These are phyloP conservation scores for Chlorella sp. DNA, from an alignment of 139 green algal genomes.

Conservation along the genomic window DNA sequence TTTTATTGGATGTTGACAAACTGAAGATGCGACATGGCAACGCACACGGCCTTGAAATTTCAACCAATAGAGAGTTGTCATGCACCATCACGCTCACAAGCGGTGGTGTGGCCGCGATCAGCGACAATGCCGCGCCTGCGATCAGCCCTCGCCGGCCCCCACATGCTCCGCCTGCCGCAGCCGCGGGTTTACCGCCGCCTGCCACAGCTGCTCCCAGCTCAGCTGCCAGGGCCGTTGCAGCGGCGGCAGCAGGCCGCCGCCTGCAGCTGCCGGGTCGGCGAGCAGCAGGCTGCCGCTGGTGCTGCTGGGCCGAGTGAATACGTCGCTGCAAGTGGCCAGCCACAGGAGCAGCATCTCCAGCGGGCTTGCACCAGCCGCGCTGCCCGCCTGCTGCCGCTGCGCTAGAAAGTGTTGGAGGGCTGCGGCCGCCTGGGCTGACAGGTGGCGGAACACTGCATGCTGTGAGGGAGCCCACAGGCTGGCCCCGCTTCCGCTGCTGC, in stretches of 20 bases:
- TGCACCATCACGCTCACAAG: too few relatives aligned
- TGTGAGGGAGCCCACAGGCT: not conserved
- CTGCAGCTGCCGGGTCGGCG: not conserved
- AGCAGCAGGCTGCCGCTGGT: slow-evolving; percentile 51
- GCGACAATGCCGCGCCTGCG: too few relatives aligned
- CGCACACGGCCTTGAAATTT: too few relatives aligned
- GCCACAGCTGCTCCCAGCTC: slow-evolving; percentile 18
- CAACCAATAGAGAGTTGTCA: too few relatives aligned
- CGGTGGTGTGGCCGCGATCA: too few relatives aligned
- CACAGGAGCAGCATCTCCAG: slow-evolving; percentile 71
- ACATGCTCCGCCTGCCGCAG: not conserved
- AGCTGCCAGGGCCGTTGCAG: slow-evolving; percentile 12
- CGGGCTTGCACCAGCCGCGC: slow-evolving; percentile 12
- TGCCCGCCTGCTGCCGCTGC: slow-evolving; percentile 18
- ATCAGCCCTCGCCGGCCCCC: not conserved
- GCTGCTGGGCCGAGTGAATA: slow-evolving; percentile 57
- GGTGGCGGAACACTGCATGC: slow-evolving; percentile 58
- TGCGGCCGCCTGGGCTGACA: slow-evolving; percentile 41
- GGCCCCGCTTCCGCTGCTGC: not conserved
- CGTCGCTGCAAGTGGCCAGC: slow-evolving; percentile 57
- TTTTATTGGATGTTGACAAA: too few relatives aligned
- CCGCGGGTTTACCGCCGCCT: slow-evolving; percentile 13
- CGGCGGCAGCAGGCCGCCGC: slow-evolving; percentile 1
- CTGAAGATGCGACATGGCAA: too few relatives aligned
- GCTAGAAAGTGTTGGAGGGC: slow-evolving; percentile 47